Evolutionary conservation across 1,139 yeast species (phyloP), one percentile per base, ranked within the genome.

Genomic region (Yamadazyma diospyri): DNA sequence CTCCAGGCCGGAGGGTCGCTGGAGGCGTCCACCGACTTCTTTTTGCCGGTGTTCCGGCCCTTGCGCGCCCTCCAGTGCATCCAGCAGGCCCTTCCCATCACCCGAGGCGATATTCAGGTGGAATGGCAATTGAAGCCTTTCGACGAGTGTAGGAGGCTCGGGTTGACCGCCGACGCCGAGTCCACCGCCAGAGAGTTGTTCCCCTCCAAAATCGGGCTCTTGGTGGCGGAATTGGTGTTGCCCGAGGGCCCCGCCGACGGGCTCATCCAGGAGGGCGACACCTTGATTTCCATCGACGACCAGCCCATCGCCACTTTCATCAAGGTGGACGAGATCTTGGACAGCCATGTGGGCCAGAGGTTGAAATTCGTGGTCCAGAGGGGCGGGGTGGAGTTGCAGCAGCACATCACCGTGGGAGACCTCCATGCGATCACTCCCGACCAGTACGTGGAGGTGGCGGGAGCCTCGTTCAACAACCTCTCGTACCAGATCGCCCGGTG

Each of bases 1-100:
- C 64, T 89, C 39, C 96, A 89, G 59, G 97, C 97, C 1, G 97
- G 97, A 46, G 97, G 97, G 5, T 78, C 86, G 9, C 77, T 88
- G 1, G 94, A 84, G 46, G 89, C 97, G 0, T 85, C 96, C 0
- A 89, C 97, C 0, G 96, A 88, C 61, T 89, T 85, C 63, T 89
- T 89, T 54, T 63, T 89, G 35, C 97, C 97, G 0, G 76, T 89
- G 10, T 80, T 79, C 55, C 71, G 97, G 51, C 94, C 92, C 1
- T 63, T 77, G 43, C 73, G 97, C 42, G 95, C 96, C 0, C 68
- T 89, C 42, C 64, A 66, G 40, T 87, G 95, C 48, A 64, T 88
- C 19, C 95, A 84, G 55, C 47, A 63, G 2, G 53, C 56, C 1
- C 35, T 58, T 32, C 76, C 81, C 1, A 78, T 89, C 26, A 78